These are phyloP conservation scores for Fusarium graminum DNA, from an alignment of 2,329 filamentous ascomycete species.

Conservation along the genomic window DNA sequence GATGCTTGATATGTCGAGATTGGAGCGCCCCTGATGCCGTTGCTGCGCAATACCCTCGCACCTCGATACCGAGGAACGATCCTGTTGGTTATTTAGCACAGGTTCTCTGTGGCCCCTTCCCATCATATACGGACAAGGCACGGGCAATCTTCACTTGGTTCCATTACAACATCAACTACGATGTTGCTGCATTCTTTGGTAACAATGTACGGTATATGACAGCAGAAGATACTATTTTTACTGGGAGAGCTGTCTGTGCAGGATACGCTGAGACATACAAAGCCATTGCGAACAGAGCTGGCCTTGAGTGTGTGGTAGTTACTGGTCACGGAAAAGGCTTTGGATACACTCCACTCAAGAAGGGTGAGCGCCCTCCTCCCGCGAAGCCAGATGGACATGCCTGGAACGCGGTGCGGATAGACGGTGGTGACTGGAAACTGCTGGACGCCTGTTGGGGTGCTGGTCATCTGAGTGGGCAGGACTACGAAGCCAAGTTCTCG, in stretches of 20 bases:
- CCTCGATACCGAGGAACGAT: conserved; percentile 74
- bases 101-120: conserved; percentile 82
- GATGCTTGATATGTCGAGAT: conserved; percentile 88
- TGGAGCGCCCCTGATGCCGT: conserved; percentile 85
- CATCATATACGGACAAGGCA: conserved; percentile 89
- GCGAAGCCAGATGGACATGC: conserved; percentile 77
- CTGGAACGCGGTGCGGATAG: conserved; percentile 93
- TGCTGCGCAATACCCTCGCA: conserved; percentile 80
- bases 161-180: conserved; percentile 92
- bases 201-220: conserved; percentile 75
- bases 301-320: conserved; percentile 81
- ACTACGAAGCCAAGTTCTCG: conserved; percentile 77
- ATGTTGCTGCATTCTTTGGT: conserved; percentile 82
- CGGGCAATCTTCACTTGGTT: conserved; percentile 95
- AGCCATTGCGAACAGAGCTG: conserved; percentile 81
- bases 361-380: conserved; percentile 75
- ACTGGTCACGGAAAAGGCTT: conserved; percentile 88
- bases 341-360: conserved; percentile 73
- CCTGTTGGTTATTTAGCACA: conserved; percentile 81
- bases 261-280: conserved; percentile 89
- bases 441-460: conserved; percentile 95
- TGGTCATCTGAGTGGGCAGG: conserved; percentile 67
- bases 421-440: conserved; percentile 90
- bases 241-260: conserved; percentile 88
- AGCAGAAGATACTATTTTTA: conserved; percentile 78